Evolutionary conservation across 352 stramenopile species (phyloP).

Genomic region (Globisporangium irregulare): DNA sequence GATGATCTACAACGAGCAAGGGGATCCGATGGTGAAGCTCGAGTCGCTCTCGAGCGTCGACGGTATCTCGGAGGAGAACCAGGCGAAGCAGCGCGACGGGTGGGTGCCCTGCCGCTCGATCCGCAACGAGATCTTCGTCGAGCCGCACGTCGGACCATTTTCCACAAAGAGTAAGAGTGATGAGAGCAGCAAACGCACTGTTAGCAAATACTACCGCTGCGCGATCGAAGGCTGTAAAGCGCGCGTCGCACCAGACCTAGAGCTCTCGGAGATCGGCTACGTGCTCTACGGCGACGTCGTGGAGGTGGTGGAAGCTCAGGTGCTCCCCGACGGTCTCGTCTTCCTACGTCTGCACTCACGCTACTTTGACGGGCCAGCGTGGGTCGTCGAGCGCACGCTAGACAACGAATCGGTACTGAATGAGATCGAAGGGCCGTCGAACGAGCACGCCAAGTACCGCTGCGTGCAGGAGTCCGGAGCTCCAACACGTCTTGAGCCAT

Average conservation of each 20-base stretch:
- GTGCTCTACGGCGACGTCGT: constrained; percentile 75
- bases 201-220: constrained; percentile 51
- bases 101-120: constrained; percentile 76
- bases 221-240: constrained; percentile 80
- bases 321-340: constrained; percentile 49
- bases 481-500: constrained; percentile 52
- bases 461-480: constrained; percentile 72
- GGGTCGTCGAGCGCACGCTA: constrained; percentile 71
- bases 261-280: constrained; percentile 66
- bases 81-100: constrained; percentile 27
- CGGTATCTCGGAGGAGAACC: constrained; percentile 20
- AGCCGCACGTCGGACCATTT: constrained; percentile 52
- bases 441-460: constrained; percentile 34
- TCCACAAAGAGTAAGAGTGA: not conserved
- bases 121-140: constrained; percentile 72
- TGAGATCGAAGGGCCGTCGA: constrained; percentile 46
- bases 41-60: constrained; percentile 41
- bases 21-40: constrained; percentile 71
- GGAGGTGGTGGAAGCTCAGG: constrained; percentile 50
- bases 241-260: constrained; percentile 42
- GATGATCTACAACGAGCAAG: constrained; percentile 68
- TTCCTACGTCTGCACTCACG: constrained; percentile 57
- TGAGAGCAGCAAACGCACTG: not conserved
- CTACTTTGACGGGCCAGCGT: constrained; percentile 70
- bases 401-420: constrained; percentile 80